Evolutionary conservation across 768 basidiomycete species (phyloP), one percentile per base, ranked within the genome.

Genomic region (Suillus weaverae): DNA sequence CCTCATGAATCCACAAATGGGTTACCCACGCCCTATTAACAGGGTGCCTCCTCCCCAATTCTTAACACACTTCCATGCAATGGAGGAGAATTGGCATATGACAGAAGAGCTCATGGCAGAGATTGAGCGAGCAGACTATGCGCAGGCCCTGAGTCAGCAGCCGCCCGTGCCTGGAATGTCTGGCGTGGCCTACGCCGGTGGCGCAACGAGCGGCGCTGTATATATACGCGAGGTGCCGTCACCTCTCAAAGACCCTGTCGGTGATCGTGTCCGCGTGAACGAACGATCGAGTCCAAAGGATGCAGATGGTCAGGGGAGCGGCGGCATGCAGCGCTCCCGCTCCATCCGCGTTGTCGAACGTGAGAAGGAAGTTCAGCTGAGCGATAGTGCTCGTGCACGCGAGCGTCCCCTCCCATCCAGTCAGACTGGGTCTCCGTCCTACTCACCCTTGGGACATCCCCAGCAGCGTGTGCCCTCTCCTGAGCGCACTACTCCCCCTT

Each of bases 51-150:
- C 83, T 4, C 81, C 84, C 13, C 83, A 81, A 35, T 89, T 89
- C 71, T 81, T 89, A 22, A 76, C 80, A 0, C 84, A 85, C 63
- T 86, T 83, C 70, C 83, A 85, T 48, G 74, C 79, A 13, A 70
- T 83, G 70, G 86, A 86, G 43, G 86, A 86, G 48, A 81, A 81
- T 46, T 89, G 86, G 82, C 83, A 88, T 59, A 84, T 91, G 81
- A 89, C 89, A 0, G 85, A 86, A 41, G 87, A 90, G 67, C 80
- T 90, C 35, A 78, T 90, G 75, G 86, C 86, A 38, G 88, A 90
- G 67, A 88, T 90, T 66, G 90, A 91, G 71, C 83, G 85, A 50
- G 87, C 86, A n/a, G 87, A 90, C 74, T 76, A 85, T 66, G 85
- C 87, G 62, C 87, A 87, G 71, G 74, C 82, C 11, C 84, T 85